phyloP scores from a whole-genome alignment of 78 protist species.

The Ministeria vibrans region DNA sequence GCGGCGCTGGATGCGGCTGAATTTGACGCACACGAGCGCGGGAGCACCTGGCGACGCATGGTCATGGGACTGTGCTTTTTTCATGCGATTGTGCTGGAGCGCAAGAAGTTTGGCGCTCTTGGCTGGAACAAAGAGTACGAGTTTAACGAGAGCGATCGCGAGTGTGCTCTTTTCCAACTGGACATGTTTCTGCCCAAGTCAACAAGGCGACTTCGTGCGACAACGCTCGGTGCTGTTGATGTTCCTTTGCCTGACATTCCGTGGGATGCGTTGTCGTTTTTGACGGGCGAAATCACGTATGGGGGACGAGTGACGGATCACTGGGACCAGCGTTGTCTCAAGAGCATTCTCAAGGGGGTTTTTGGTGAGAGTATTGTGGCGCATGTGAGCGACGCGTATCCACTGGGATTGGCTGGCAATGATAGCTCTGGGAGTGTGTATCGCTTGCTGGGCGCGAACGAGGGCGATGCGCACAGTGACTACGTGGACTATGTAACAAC shows the following conservation, averaged over 20 bases:
- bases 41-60: slow-evolving; percentile 36
- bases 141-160: slow-evolving; percentile 54
- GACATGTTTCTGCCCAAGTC: slow-evolving; percentile 34
- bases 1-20: no score
- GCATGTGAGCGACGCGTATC: not conserved
- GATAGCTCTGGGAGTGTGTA: no score
- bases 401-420: no score
- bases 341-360: not conserved
- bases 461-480: no score
- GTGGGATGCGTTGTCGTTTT: slow-evolving; percentile 82
- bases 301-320: slow-evolving; percentile 88
- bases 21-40: slow-evolving; percentile 11
- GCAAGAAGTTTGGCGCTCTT: slow-evolving; percentile 72
- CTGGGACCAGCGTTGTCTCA: slow-evolving; percentile 59
- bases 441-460: no score
- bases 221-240: slow-evolving; percentile 44
- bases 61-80: slow-evolving; percentile 64
- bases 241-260: slow-evolving; percentile 54
- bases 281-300: slow-evolving; percentile 88
- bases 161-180: slow-evolving; percentile 37
- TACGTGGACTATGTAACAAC: not conserved
- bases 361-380: slow-evolving; percentile 2
- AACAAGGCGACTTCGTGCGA: slow-evolving; percentile 62
- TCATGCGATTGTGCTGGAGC: slow-evolving; percentile 82
- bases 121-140: slow-evolving; percentile 85